phyloP scores from a whole-genome alignment of 1,139 yeast genomes.

The Geotrichum reessii region DNA sequence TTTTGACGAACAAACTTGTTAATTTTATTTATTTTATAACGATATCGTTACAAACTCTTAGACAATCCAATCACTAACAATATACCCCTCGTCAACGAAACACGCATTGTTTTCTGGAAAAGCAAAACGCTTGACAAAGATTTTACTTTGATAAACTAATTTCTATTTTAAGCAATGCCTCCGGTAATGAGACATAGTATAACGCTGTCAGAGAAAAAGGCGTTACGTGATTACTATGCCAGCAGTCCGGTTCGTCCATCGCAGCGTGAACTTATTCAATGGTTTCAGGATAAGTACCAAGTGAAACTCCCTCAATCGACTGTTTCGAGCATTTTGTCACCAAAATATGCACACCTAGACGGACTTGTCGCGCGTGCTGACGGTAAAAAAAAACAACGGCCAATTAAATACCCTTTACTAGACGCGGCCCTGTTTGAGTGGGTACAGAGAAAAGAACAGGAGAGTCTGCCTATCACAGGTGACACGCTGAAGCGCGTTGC shows the following conservation, averaged over 20 bases:
- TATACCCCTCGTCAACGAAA: not conserved
- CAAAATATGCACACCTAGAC: conserved; percentile 14
- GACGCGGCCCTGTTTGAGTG: conserved; percentile 18
- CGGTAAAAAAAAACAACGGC: conserved; percentile 15
- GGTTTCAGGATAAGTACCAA: conserved; percentile 18
- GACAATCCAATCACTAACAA: not conserved
- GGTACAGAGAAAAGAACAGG: conserved; percentile 16
- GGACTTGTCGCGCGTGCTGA: conserved; percentile 17
- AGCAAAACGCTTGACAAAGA: not conserved
- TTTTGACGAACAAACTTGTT: not conserved
- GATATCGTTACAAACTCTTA: not conserved
- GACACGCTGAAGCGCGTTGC: conserved; percentile 15
- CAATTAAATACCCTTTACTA: conserved; percentile 14
- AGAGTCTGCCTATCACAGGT: conserved; percentile 13
- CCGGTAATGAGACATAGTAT: conserved; percentile 17
- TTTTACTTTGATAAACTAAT: not conserved
- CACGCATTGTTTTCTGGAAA: not conserved
- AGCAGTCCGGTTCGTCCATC: conserved; percentile 14
- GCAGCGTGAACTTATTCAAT: conserved; percentile 14
- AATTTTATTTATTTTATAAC: not conserved
- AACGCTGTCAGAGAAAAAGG: conserved; percentile 17
- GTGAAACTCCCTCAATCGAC: conserved; percentile 17
- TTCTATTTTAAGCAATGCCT: conserved; percentile 5
- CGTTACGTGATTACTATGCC: conserved; percentile 15
- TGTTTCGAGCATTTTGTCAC: conserved; percentile 16